These are phyloP conservation scores for Manihot esculenta DNA, from an alignment of 441 rosid species.

Conservation along the genomic window DNA sequence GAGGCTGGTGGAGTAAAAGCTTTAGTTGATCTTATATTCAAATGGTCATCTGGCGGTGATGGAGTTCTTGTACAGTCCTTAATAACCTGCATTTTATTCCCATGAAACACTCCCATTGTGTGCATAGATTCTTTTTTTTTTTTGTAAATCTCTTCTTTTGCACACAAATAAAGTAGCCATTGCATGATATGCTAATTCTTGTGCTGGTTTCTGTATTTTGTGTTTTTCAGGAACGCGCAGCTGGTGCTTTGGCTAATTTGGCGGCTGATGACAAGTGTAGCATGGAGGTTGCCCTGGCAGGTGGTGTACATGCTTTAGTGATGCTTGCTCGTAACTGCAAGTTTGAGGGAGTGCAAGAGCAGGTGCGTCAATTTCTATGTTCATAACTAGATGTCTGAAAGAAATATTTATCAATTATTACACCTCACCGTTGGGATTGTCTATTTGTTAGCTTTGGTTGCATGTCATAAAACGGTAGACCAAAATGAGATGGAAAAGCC, in stretches of 20 bases:
- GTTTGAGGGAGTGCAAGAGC: conserved; percentile 95
- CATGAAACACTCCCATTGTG: conserved; percentile 4
- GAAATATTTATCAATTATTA: no score
- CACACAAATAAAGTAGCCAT: not conserved
- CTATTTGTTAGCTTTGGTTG: not conserved
- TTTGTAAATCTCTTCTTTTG: not conserved
- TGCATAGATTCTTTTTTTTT: conserved; percentile 2
- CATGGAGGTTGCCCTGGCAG: conserved; percentile 83
- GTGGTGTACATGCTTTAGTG: conserved; percentile 92
- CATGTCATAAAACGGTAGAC: not conserved
- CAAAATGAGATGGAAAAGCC: conserved; percentile 8
- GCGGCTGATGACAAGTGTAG: conserved; percentile 99
- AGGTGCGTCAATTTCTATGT: conserved; percentile 41
- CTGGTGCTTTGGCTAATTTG: conserved; percentile 97
- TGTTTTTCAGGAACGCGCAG: conserved; percentile 85
- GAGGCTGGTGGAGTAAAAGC: conserved; percentile 92
- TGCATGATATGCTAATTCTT: conserved; percentile 15
- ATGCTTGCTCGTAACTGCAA: conserved; percentile 94
- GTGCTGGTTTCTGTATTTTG: conserved; percentile 19
- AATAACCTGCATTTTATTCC: conserved; percentile 6
- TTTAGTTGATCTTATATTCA: conserved; percentile 82
- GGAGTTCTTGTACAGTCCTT: conserved; percentile 75
- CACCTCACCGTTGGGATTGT: not conserved
- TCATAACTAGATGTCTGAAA: not conserved
- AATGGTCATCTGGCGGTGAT: conserved; percentile 83